Evolutionary conservation across 768 basidiomycete genomes (phyloP).

Genomic region (Kwoniella heveanensis): DNA sequence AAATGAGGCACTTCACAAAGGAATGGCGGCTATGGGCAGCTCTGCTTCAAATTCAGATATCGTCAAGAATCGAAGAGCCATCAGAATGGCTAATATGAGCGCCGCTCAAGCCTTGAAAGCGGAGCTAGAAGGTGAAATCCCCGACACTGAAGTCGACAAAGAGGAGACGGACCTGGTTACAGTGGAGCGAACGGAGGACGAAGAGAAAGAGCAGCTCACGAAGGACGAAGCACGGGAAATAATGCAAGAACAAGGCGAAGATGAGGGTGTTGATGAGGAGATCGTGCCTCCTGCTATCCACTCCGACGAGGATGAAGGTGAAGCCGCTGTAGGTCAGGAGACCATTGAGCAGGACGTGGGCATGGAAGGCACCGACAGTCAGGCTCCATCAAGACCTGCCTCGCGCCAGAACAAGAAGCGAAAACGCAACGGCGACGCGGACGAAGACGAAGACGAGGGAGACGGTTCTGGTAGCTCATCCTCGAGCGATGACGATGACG

Average conservation of each 20-base stretch:
- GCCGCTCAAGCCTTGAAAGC: constrained; percentile 93
- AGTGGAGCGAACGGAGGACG: constrained; percentile 28
- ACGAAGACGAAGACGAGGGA: constrained; percentile 49
- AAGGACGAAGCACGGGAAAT: constrained; percentile 32
- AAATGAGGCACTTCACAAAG: constrained; percentile 34
- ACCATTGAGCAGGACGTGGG: constrained; percentile 24
- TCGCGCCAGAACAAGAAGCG: constrained; percentile 58
- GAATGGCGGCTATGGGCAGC: constrained; percentile 54
- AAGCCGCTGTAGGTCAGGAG: constrained; percentile 26
- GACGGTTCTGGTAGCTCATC: constrained; percentile 34
- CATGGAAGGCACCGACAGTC: constrained; percentile 6
- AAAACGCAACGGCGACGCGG: constrained; percentile 41
- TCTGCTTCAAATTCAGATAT: constrained; percentile 83
- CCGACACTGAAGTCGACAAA: constrained; percentile 18
- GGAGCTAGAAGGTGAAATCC: constrained; percentile 64
- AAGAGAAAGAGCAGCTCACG: constrained; percentile 31
- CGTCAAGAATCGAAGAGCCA: constrained; percentile 83
- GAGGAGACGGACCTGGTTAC: constrained; percentile 17
- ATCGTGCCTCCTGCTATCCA: constrained; percentile 16
- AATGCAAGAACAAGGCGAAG: constrained; percentile 40
- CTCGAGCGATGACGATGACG: constrained; percentile 34
- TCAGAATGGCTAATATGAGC: constrained; percentile 94
- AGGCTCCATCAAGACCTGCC: constrained; percentile 48
- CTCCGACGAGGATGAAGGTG: constrained; percentile 31
- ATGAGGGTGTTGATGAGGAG: constrained; percentile 32